Evolutionary conservation across 2,329 filamentous ascomycete species (phyloP).

Genomic region (Aspergillus fijiensis): DNA sequence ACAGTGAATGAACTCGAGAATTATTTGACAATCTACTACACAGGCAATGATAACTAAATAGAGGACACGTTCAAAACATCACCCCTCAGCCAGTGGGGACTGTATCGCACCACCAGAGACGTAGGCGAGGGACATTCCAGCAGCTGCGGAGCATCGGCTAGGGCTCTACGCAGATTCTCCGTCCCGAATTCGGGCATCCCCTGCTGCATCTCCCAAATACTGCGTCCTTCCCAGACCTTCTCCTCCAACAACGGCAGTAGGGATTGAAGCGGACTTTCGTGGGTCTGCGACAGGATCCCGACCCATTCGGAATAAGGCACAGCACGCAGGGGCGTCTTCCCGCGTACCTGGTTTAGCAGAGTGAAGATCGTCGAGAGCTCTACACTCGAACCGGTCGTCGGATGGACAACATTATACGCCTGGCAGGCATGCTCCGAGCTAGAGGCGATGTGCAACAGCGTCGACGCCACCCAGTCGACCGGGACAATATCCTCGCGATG

Average conservation of each 20-base stretch:
- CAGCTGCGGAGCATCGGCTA: not conserved
- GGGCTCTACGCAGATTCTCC: not conserved
- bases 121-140: not conserved
- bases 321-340: not conserved
- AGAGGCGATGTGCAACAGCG: constrained; percentile 24
- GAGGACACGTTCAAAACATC: not conserved
- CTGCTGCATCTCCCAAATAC: constrained; percentile 28
- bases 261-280: constrained; percentile 13
- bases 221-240: constrained; percentile 19
- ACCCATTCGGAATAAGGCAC: constrained; percentile 22
- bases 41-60: not conserved
- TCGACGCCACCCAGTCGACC: constrained; percentile 25
- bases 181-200: constrained; percentile 25
- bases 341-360: not conserved
- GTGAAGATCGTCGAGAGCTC: constrained; percentile 9
- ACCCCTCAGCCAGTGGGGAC: not conserved
- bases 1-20: not conserved
- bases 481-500: constrained; percentile 30
- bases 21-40: not conserved
- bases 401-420: constrained; percentile 23
- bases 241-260: constrained; percentile 28
- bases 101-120: not conserved
- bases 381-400: constrained; percentile 18
- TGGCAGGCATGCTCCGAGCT: constrained; percentile 13
- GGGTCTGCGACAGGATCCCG: constrained; percentile 4